These are phyloP conservation scores for Pseudozyma sp. DNA, from an alignment of 1,284 basidiomycete genomes.

Conservation along the genomic window DNA sequence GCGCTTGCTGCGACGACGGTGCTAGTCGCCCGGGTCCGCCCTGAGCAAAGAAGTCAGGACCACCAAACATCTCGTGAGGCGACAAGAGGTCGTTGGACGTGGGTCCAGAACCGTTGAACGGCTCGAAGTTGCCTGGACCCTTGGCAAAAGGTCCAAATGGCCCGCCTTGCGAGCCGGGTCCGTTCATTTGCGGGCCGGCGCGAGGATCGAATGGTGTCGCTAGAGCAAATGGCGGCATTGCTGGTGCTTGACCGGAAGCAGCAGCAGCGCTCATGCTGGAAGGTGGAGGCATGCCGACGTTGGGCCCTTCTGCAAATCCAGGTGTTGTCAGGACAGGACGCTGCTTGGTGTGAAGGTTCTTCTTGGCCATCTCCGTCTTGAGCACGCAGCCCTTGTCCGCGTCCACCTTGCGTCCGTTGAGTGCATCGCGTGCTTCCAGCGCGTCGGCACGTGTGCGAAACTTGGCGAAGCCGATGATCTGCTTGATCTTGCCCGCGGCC, in stretches of 20 bases:
- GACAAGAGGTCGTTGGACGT: constrained; percentile 45
- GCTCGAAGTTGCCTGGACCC: constrained; percentile 32
- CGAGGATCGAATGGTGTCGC: constrained; percentile 41
- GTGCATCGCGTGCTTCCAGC: constrained; percentile 83
- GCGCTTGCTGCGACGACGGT: constrained; percentile 10
- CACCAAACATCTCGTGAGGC: constrained; percentile 48
- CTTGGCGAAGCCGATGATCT: constrained; percentile 98
- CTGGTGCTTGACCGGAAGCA: constrained; percentile 6
- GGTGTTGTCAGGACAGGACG: constrained; percentile 33
- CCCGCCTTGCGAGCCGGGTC: constrained; percentile 21
- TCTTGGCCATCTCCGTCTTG: constrained; percentile 99
- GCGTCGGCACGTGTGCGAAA: constrained; percentile 90
- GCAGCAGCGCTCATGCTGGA: constrained; percentile 4
- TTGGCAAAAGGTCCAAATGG: constrained; percentile 30
- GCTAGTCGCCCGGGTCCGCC: constrained; percentile 10
- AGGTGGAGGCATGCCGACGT: constrained; percentile 21
- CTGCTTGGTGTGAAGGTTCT: constrained; percentile 87
- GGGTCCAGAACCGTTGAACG: constrained; percentile 24
- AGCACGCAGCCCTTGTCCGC: constrained; percentile 92
- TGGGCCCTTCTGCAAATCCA: constrained; percentile 33
- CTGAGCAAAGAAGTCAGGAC: constrained; percentile 36
- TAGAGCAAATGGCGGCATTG: constrained; percentile 26
- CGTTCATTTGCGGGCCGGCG: constrained; percentile 31
- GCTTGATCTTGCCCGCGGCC: constrained; percentile 72
- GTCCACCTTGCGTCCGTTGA: constrained; percentile 92